phyloP scores from a whole-genome alignment of 2,329 filamentous ascomycete genomes.

The Decorospora gaudefroyi region DNA sequence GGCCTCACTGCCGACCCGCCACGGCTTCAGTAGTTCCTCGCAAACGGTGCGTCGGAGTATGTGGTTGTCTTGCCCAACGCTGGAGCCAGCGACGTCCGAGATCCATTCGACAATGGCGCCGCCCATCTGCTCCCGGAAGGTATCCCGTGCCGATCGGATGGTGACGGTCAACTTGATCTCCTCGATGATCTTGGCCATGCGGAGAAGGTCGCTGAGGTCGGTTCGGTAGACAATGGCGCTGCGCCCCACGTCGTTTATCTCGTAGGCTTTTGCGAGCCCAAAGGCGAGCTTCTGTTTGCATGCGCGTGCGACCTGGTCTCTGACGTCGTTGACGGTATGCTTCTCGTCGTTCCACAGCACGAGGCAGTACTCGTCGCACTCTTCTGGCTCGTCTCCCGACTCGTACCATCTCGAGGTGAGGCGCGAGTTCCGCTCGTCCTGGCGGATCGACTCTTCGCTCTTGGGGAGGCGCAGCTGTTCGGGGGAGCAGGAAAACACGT shows the following conservation, averaged over 20 bases:
- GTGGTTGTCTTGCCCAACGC: constrained; percentile 76
- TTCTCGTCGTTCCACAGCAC: constrained; percentile 99
- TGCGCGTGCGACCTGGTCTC: constrained; percentile 85
- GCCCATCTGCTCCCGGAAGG: constrained; percentile 97
- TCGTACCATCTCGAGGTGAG: constrained; percentile 74
- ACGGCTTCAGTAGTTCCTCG: constrained; percentile 85
- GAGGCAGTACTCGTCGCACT: constrained; percentile 77
- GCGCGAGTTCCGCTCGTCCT: constrained; percentile 80
- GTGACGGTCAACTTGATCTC: constrained; percentile 96
- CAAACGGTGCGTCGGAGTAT: constrained; percentile 83
- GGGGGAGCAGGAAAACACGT: constrained; percentile 96
- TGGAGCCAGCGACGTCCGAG: constrained; percentile 86
- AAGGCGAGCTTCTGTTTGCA: constrained; percentile 73
- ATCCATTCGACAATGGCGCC: constrained; percentile 98
- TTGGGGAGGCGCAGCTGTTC: constrained; percentile 90
- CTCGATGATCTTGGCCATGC: constrained; percentile 84
- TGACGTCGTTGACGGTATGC: constrained; percentile 89
- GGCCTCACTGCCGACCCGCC: constrained; percentile 83
- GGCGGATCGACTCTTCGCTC: constrained; percentile 75
- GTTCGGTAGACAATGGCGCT: constrained; percentile 78
- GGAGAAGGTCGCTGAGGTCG: constrained; percentile 73
- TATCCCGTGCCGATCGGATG: constrained; percentile 89
- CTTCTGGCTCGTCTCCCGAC: constrained; percentile 62
- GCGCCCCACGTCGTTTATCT: constrained; percentile 86
- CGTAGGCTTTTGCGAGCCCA: constrained; percentile 75